Evolutionary conservation across 1,284 basidiomycete genomes (phyloP), one percentile per base, ranked within the genome.

Genomic region (Malassezia equina): DNA sequence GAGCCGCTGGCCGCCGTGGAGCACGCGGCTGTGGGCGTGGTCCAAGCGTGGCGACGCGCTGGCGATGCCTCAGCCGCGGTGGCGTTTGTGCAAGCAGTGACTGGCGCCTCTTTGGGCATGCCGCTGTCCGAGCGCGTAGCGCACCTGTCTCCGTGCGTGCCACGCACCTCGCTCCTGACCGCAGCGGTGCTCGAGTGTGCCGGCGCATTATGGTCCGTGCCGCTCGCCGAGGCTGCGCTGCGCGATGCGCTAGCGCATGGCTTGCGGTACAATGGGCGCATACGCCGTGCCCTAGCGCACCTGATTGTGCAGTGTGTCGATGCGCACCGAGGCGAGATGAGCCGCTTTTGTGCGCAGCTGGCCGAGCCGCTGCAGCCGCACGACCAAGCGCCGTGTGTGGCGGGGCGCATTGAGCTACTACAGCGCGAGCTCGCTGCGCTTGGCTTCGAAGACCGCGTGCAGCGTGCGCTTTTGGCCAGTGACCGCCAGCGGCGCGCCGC

Each of bases 141-240:
- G 41, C 33, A 25, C 31, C 25, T 52, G 24, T 21, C 28, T 9
- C 31, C 34, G 29, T 31, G 9, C 19, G 52, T 55, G 23, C 29
- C 47, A 21, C 52, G 28, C 28, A 29, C 42, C 17, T 39, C 47
- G 28, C 13, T 34, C 17, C n/a, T 41, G 15, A 46, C 48, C 7
- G 54, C 54, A 15, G 34, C 54, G 25, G 31, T 50, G 23, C 43
- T 55, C 33, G 43, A 32, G 29, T 55, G 54, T 23, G 54, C 54
- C 6, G 48, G 39, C 2, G 47, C 44, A 17, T 41, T 55, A 17
- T 28, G 27, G 23, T n/a, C 21, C 29, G 43, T 34, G 6, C 15
- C 19, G 17, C 23, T 45, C 25, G 47, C 48, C 8, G 27, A 28
- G 13, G 36, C 34, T 1, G 49, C 34, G 32, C 42, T 55, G n/a